Evolutionary conservation across 2,329 filamentous ascomycete genomes (phyloP).

Genomic region (Penicillium sp.): DNA sequence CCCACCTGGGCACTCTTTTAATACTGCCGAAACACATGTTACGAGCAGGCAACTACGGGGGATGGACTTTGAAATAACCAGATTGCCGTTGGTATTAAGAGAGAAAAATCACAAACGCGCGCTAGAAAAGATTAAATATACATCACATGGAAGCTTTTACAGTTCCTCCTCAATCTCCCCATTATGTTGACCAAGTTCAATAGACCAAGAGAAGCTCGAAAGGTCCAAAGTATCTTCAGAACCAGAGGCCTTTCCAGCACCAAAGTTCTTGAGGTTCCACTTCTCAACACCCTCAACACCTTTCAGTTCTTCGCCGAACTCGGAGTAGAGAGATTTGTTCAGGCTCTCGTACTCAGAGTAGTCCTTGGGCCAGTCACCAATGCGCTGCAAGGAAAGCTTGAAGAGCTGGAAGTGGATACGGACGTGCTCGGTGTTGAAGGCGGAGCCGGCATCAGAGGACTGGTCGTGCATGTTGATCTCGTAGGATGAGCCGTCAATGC

Average conservation of each 20-base stretch:
- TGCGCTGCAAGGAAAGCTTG: conserved; percentile 42
- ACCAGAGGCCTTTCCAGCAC: conserved; percentile 51
- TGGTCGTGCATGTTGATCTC: conserved; percentile 24
- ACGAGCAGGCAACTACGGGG: neutral
- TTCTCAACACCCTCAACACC: conserved; percentile 49
- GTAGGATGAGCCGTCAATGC: conserved; percentile 23
- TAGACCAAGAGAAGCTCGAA: conserved; percentile 28
- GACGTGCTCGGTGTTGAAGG: conserved; percentile 31
- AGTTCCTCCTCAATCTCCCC: conserved; percentile 23
- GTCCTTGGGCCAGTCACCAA: conserved; percentile 50
- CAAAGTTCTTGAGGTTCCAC: conserved; percentile 50
- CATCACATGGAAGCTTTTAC: conserved; percentile 1
- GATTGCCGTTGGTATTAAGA: neutral
- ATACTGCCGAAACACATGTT: no score
- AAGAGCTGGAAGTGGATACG: conserved; percentile 42
- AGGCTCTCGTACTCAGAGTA: conserved; percentile 52
- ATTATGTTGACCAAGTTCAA: conserved; percentile 17
- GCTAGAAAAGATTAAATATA: neutral
- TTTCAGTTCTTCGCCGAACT: conserved; percentile 45
- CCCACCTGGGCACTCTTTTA: no score
- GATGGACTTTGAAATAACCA: neutral
- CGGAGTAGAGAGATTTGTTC: conserved; percentile 47
- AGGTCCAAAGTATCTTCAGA: conserved; percentile 29
- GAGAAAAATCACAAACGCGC: neutral
- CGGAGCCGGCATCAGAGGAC: conserved; percentile 13